A percentile compares a stretch with the other conserved stretches of the same genome.
Evolutionary conservation across 495 filamentous ascomycete genomes (phyloP).

Genomic region (Penicillium maclennaniae): DNA sequence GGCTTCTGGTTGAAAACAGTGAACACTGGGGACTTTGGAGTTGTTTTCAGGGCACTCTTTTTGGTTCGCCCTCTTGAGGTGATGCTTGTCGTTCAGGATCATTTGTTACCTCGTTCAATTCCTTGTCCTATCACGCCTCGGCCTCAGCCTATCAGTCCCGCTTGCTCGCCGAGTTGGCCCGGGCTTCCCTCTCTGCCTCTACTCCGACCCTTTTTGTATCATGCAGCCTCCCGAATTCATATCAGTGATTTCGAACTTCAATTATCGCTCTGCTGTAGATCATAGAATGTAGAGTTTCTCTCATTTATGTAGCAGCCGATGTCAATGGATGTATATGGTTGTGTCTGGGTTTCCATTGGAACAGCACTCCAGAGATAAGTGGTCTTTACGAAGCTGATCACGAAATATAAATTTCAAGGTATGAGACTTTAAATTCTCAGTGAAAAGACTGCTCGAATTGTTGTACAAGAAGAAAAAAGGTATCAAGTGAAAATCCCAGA

Average conservation of each 20-base stretch:
- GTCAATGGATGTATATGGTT: background rate
- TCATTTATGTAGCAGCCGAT: too few species aligned
- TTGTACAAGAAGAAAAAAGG: background rate
- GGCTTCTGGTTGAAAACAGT: background rate
- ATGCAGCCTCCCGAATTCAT: conserved; percentile 9
- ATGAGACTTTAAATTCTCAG: too few species aligned
- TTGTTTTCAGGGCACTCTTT: background rate
- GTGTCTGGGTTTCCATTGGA: too few species aligned
- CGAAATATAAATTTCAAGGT: too few species aligned
- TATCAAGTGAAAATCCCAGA: conserved; percentile 4
- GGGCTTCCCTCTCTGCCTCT: background rate
- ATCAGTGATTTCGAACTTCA: background rate
- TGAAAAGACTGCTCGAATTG: background rate
- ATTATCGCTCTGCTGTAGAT: background rate
- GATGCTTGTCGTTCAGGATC: background rate
- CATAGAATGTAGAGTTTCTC: background rate
- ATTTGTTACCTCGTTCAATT: background rate
- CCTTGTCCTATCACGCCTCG: background rate
- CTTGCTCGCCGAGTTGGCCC: background rate
- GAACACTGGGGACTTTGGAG: background rate
- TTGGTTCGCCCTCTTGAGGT: background rate
- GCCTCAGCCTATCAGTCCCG: background rate
- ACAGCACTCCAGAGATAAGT: too few species aligned
- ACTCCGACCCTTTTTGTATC: conserved; percentile 2
- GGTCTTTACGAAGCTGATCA: too few species aligned